phyloP scores from a whole-genome alignment of 225 moss, liverwort and hornwort species.

The Climacium dendroides region DNA sequence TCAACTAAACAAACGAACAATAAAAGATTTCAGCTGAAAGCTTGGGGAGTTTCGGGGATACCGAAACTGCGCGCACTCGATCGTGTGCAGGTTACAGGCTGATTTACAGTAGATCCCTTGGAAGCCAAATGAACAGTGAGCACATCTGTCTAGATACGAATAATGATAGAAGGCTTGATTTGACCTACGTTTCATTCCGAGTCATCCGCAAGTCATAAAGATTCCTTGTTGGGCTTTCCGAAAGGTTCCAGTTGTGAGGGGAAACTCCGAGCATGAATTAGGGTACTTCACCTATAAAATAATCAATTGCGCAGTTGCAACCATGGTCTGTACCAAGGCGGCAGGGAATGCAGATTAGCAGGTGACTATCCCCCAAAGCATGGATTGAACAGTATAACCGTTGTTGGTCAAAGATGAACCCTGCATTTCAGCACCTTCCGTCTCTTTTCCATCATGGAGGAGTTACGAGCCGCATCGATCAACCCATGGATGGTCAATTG shows the following conservation, averaged over 20 bases:
- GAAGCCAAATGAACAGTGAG: background rate
- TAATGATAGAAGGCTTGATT: background rate
- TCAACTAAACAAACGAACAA: background rate
- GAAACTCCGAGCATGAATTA: slow-evolving; percentile 1
- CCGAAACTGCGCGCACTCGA: background rate
- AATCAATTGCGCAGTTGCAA: background rate
- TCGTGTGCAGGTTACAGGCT: background rate
- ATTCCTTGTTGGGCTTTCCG: background rate
- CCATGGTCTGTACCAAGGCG: background rate
- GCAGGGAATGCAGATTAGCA: background rate
- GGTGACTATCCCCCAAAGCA: background rate
- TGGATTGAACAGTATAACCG: background rate
- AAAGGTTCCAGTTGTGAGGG: background rate
- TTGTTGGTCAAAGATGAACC: background rate
- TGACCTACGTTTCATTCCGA: background rate
- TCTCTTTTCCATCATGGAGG: background rate
- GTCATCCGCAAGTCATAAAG: background rate
- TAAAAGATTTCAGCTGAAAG: background rate
- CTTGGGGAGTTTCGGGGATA: background rate
- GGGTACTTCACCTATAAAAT: background rate
- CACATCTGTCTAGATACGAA: background rate
- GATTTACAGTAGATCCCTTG: background rate
- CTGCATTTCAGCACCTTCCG: background rate
- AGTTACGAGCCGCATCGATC: background rate
- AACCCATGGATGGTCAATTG: background rate